Percentiles rank a stretch among this genome's conserved stretches.
Conservation (phyloP, 139 green algal genomes). For the Diplosphaera chodatii region DNA sequence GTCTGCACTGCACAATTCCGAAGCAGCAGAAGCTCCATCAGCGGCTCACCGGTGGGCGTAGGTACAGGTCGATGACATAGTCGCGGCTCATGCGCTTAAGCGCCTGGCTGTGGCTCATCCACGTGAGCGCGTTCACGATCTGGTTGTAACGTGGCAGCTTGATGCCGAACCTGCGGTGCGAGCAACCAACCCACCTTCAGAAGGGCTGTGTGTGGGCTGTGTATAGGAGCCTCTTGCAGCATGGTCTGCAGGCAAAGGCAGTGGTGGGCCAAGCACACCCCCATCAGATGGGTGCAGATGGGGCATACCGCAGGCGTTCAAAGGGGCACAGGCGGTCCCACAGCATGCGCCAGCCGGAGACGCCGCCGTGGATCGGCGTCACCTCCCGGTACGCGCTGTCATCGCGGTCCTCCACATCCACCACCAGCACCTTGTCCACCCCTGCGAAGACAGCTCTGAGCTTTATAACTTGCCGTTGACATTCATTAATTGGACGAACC, state of each 20-base stretch:
- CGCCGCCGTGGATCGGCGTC: conserved; percentile 55
- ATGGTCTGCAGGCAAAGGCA: no score
- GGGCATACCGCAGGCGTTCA: conserved; percentile 17
- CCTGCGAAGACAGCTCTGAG: no score
- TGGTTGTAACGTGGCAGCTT: conserved; percentile 40
- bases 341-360: conserved; percentile 67
- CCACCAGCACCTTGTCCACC: conserved; percentile 27
- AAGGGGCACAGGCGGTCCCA: conserved; percentile 70
- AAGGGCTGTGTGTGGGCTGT: no score
- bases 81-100: conserved; percentile 44
- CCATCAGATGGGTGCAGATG: no score
- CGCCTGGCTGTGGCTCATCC: conserved; percentile 61
- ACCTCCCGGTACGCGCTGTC: conserved; percentile 55
- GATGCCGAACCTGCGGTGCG: conserved; percentile 19
- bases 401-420: conserved; percentile 78
- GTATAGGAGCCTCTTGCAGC: no score
- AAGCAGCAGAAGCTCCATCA: no score
- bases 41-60: conserved; percentile 57
- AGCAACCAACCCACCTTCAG: no score
- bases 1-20: no score
- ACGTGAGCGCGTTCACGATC: conserved; percentile 57
- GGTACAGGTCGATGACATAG: conserved; percentile 72
- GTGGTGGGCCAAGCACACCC: no score
- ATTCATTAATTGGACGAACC: no score
- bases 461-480: no score